phyloP scores from a whole-genome alignment of 345 rosid species.

The Eucalyptus albens region DNA sequence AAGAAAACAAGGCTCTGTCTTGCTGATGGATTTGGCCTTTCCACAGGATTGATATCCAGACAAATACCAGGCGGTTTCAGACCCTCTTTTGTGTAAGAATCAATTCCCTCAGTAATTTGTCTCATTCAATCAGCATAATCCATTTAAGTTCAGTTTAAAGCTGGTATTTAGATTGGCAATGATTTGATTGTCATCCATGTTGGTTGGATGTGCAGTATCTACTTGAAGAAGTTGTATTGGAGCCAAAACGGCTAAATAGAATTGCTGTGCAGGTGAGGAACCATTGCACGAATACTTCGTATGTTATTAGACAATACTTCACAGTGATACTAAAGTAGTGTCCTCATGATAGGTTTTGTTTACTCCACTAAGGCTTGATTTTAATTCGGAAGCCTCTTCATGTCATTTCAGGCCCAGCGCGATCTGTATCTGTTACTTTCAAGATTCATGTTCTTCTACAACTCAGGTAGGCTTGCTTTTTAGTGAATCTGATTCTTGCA shows the following conservation, averaged over 20 bases:
- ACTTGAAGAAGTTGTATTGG: constrained; percentile 81
- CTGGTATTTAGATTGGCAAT: background rate
- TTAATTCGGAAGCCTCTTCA: background rate
- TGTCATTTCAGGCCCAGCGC: constrained; percentile 59
- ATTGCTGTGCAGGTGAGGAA: constrained; percentile 71
- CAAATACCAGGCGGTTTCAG: constrained; percentile 75
- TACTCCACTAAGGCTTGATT: background rate
- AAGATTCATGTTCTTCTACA: constrained; percentile 83
- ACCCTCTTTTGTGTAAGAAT: constrained; percentile 59
- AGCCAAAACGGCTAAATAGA: constrained; percentile 41
- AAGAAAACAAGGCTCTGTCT: background rate
- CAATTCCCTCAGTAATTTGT: background rate
- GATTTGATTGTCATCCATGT: background rate
- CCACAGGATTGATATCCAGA: constrained; percentile 91
- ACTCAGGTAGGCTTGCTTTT: constrained; percentile 42
- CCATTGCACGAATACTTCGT: background rate
- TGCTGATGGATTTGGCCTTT: background rate
- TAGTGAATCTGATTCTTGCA: background rate
- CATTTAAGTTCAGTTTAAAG: background rate
- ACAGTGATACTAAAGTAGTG: background rate
- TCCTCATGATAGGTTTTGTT: background rate
- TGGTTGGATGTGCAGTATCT: constrained; percentile 47
- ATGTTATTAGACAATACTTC: background rate
- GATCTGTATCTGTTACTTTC: constrained; percentile 78
- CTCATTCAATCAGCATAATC: background rate